Percentiles rank a stretch among this genome's conserved stretches.
phyloP scores from a whole-genome alignment of 805 yeast species.

The Vanderwaltozyma yarrowii region DNA sequence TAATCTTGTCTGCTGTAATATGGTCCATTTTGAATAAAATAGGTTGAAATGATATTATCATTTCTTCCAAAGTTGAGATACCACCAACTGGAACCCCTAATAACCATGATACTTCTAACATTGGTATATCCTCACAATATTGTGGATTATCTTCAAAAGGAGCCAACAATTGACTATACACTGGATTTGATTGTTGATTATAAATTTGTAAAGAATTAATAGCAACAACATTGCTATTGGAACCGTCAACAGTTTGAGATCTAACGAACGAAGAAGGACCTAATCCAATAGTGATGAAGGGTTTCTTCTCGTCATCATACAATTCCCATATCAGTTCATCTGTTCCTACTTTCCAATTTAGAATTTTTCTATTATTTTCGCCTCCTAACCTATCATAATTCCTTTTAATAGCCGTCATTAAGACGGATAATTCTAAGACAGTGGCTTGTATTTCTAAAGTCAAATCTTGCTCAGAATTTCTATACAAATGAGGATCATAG shows the following conservation, averaged over 20 bases:
- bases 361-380: constrained; percentile 12
- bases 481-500: constrained; percentile 25
- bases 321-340: constrained; percentile 53
- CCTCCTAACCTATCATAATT: constrained; percentile 24
- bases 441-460: constrained; percentile 29
- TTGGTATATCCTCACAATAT: constrained; percentile 24
- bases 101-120: constrained; percentile 41
- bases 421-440: constrained; percentile 32
- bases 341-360: constrained; percentile 42
- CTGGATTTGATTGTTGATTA: constrained; percentile 38
- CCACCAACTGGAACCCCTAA: constrained; percentile 57
- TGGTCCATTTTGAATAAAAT: constrained; percentile 48
- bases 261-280: constrained; percentile 39
- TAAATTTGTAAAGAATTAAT: constrained; percentile 41
- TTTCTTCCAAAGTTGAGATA: constrained; percentile 42
- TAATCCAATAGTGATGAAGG: constrained; percentile 45
- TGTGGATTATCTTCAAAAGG: constrained; percentile 27
- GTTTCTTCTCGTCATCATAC: constrained; percentile 36
- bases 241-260: constrained; percentile 42
- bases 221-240: constrained; percentile 38
- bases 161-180: constrained; percentile 44
- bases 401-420: constrained; percentile 35
- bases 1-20: constrained; percentile 39
- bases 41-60: constrained; percentile 43
- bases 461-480: constrained; percentile 31